Evolutionary conservation across 371 early-diverging fungal species (phyloP), one percentile per base, ranked within the genome.

Genomic region (Rhizopus microsporus): DNA sequence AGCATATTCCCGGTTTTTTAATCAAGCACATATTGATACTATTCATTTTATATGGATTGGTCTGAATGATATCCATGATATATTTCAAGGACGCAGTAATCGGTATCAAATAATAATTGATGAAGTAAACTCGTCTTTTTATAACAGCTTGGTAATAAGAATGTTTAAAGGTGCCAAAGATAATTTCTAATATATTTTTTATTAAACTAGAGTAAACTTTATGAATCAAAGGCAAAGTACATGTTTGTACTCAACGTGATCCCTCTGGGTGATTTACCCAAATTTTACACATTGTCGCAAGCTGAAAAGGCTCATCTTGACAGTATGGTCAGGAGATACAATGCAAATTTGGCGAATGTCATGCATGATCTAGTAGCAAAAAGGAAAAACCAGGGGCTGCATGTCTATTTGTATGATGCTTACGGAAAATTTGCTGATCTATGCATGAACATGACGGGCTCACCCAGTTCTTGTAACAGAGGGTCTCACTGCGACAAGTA

Each of bases 11-110:
- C 10, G 32, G 7, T 13, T 34, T 15, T 33, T n/a, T 9, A n/a
- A 45, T 2, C 12, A 44, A 9, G 12, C 51, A 30, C 35, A 45
- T 1, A 30, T 38, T 15, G 32, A 38, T 0, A 17, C 54, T 2
- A 8, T 59, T 12, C 55, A 59, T 34, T 51, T 54, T 39, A 7
- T 59, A 12, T 63, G 64, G 64, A 57, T 48, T 13, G 64, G 64
- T 23, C 55, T 58, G 7, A 63, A 63, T 44, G 64, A 63, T 31
- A 44, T 63, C 3, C 30, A 38, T 30, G 59, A 55, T 15, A 9
- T 63, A 13, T 55, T 59, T 34, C 31, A 33, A 33, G 5, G 35
- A 30, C 16, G 54, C 2, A 7, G 16, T 1, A 37, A 46, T 29
- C 7, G 8, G 7, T 7, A 30, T 23, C 5, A 46, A 46, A 29